A percentile compares a stretch with the other conserved stretches of the same genome.
Conservation (phyloP, 129 eudicot genomes). For the Flaveria brownii region DNA sequence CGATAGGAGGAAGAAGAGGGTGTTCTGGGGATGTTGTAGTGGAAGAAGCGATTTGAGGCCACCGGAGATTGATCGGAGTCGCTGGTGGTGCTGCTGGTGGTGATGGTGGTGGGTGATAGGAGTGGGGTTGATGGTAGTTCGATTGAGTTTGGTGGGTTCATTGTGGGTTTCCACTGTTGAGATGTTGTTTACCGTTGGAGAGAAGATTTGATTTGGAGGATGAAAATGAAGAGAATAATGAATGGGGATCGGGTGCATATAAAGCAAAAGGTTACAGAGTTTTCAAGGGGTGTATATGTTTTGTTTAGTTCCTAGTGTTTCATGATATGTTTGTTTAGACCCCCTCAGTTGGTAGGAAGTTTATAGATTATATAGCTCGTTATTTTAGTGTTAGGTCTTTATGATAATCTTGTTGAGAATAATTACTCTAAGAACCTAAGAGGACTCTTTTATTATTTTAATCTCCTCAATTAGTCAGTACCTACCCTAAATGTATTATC, state of each 20-base stretch:
- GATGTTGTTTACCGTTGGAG: slow-evolving; percentile 16
- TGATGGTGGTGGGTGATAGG: slow-evolving; percentile 30
- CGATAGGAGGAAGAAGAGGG: slow-evolving; percentile 52
- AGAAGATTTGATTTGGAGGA: slow-evolving; percentile 7
- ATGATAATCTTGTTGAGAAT: too few species aligned
- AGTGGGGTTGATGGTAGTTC: slow-evolving; percentile 44
- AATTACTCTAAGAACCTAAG: too few species aligned
- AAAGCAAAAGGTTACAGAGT: not conserved
- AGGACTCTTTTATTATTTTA: too few species aligned
- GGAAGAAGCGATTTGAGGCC: slow-evolving; percentile 36
- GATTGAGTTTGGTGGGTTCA: slow-evolving; percentile 20
- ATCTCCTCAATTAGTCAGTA: too few species aligned
- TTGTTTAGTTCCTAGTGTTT: slow-evolving; percentile 14
- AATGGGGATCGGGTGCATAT: slow-evolving; percentile 20
- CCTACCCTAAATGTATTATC: too few species aligned
- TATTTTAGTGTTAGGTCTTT: too few species aligned
- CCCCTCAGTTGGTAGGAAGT: slow-evolving; percentile 8
- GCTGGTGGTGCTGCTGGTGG: slow-evolving; percentile 5
- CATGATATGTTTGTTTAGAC: not conserved
- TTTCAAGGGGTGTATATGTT: slow-evolving; percentile 18
- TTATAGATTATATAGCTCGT: not conserved
- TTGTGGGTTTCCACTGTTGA: slow-evolving; percentile 6
- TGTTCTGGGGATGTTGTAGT: slow-evolving; percentile 30
- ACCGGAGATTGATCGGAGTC: slow-evolving; percentile 50
- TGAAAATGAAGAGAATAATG: slow-evolving; percentile 28